Evolutionary conservation across 495 filamentous ascomycete genomes (phyloP).

Genomic region (Xylaria scruposa): DNA sequence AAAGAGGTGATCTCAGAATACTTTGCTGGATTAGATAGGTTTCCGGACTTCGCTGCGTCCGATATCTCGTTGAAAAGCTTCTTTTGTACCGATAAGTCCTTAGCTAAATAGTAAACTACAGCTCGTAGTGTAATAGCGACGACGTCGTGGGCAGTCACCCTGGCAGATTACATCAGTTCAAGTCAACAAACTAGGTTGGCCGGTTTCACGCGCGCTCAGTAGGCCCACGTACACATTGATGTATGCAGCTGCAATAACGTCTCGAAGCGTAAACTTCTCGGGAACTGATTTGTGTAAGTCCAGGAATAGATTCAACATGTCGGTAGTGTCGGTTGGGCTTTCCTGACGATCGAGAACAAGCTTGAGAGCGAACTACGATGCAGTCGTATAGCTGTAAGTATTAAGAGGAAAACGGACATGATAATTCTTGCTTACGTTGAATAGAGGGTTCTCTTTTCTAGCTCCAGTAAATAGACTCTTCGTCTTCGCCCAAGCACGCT

Average conservation of each 20-base stretch:
- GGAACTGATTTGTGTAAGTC: background rate
- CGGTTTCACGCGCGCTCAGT: no score
- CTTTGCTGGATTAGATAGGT: no score
- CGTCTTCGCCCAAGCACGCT: conserved; percentile 15
- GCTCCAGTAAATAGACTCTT: background rate
- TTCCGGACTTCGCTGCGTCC: no score
- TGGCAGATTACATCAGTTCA: no score
- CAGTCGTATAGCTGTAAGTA: conserved; percentile 44
- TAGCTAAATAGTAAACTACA: no score
- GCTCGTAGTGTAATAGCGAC: no score
- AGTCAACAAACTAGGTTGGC: no score
- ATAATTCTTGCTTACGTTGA: background rate
- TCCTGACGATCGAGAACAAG: background rate
- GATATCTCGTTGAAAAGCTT: no score
- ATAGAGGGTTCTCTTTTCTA: conserved; percentile 6
- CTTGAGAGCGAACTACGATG: conserved; percentile 4
- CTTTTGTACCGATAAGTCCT: no score
- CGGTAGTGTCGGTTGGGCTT: background rate
- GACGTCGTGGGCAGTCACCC: no score
- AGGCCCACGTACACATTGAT: background rate
- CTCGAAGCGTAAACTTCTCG: background rate
- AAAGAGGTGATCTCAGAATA: no score
- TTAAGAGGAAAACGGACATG: conserved; percentile 48
- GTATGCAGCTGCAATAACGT: background rate
- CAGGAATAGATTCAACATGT: background rate